phyloP scores from a whole-genome alignment of 495 filamentous ascomycete species.

The Xylaria curta region DNA sequence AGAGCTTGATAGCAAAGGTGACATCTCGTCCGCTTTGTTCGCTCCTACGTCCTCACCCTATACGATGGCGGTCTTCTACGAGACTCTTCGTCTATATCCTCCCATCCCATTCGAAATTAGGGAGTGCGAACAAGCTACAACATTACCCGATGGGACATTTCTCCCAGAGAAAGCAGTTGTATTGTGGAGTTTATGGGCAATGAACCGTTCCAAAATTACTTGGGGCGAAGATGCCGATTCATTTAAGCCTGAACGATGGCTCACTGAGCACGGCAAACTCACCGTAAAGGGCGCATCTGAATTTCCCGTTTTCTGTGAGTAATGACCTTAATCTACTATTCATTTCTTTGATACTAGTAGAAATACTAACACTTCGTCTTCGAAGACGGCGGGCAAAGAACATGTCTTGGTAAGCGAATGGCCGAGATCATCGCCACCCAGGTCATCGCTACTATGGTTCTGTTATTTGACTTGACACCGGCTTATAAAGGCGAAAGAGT shows the following conservation, averaged over 20 bases:
- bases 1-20: constrained; percentile 2
- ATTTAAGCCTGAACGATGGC: constrained; percentile 62
- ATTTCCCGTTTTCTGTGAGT: constrained; percentile 60
- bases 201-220: constrained; percentile 60
- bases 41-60: constrained; percentile 56
- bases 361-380: not conserved
- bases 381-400: constrained; percentile 60
- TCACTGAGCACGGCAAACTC: constrained; percentile 48
- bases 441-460: constrained; percentile 56
- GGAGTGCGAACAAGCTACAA: constrained; percentile 55
- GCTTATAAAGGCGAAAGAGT: constrained; percentile 51
- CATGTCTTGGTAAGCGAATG: constrained; percentile 66
- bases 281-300: constrained; percentile 55
- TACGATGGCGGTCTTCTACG: constrained; percentile 63
- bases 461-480: constrained; percentile 55
- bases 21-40: constrained; percentile 47
- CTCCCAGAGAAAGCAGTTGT: constrained; percentile 58
- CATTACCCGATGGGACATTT: constrained; percentile 64
- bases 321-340: not conserved
- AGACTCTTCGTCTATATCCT: constrained; percentile 61
- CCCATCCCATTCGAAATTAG: constrained; percentile 68
- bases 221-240: constrained; percentile 63
- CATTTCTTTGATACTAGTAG: not conserved
- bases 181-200: constrained; percentile 66
- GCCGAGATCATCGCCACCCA: constrained; percentile 62